Base-by-base conservation (phyloP, 768 basidiomycete species). In the Kwoniella shandongensis region DNA sequence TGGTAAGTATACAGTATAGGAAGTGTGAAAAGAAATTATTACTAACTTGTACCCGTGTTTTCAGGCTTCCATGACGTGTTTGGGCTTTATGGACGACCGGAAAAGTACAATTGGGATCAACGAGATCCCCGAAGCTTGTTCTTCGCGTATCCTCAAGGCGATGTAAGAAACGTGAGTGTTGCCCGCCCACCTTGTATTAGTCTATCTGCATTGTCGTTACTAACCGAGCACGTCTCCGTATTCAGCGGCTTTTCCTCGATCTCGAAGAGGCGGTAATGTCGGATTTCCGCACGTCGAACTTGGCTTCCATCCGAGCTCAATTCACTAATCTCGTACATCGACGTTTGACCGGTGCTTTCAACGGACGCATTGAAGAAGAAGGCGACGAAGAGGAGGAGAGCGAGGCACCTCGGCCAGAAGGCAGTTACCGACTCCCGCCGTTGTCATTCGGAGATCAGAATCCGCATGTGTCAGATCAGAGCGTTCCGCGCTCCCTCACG, bases 101-200 rank as follows among this genome's bases (percentile, higher is more conserved):
- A 84, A 22, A 78, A 81, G 22, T 96, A 93, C 79, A 86, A 84
- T 25, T 97, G 91, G 90, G 89, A 98, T 68, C 89, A 89, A 50
- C 83, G 87, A 13, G 86, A 94, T 73, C 83, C 85, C 0, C 72
- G 76, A 7, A 90, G 89, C 10, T 81, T 94, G 76, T 92, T 97
- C 86, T 98, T 93, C 76, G 91, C 86, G 0, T 96, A 97, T 74
- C 93, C 94, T 6, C 85, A 89, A 45, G 92, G 91, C 0, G 84
- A 87, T 3, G 79, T 83, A 57, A 87, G 85, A 76, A 88, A 91
- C 72, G 92, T 94, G 72, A 63, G 88, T 80, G 17, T 38, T 32
- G 32, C 32, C 6, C 13, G 32, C 13, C 32, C 32, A 32, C 32
- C 6, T 32, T 32, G 7, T 32, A 13, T 6, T 32, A n/a, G n/a